Evolutionary conservation across 805 yeast genomes (phyloP).

Genomic region (Metschnikowia koreensis): DNA sequence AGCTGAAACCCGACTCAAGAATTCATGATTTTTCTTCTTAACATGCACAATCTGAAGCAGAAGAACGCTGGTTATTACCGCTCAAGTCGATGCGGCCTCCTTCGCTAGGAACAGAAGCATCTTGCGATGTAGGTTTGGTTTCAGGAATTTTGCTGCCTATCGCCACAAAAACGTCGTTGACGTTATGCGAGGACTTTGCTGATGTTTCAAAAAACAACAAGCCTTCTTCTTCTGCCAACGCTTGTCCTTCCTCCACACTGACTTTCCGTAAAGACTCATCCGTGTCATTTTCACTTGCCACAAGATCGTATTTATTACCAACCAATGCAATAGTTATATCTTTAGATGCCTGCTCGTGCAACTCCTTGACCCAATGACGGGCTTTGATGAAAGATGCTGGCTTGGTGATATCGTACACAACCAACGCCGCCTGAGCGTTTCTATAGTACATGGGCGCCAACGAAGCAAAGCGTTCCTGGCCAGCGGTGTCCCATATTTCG

Average conservation of each 20-base stretch:
- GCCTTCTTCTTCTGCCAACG: conserved; percentile 87
- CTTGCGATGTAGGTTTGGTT: conserved; percentile 18
- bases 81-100: conserved; percentile 35
- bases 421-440: conserved; percentile 75
- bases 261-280: conserved; percentile 69
- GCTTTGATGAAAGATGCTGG: conserved; percentile 67
- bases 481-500: conserved; percentile 88
- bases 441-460: conserved; percentile 83
- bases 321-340: conserved; percentile 76
- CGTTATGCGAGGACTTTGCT: conserved; percentile 87
- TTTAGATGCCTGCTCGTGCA: conserved; percentile 75
- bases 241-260: conserved; percentile 79
- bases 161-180: conserved; percentile 85
- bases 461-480: conserved; percentile 76
- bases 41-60: conserved; percentile 21
- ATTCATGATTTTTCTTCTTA: background rate
- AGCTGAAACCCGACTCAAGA: no score
- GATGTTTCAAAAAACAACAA: conserved; percentile 89
- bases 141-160: conserved; percentile 85
- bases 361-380: conserved; percentile 73
- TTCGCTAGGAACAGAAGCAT: conserved; percentile 12
- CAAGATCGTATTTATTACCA: conserved; percentile 75
- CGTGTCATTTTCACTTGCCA: conserved; percentile 40
- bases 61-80: conserved; percentile 17
- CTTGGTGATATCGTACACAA: conserved; percentile 74